Percentiles rank a stretch among this genome's conserved stretches.
Conservation (phyloP, 73 alveolate genomes). For the Symbiodinium pilosum region DNA sequence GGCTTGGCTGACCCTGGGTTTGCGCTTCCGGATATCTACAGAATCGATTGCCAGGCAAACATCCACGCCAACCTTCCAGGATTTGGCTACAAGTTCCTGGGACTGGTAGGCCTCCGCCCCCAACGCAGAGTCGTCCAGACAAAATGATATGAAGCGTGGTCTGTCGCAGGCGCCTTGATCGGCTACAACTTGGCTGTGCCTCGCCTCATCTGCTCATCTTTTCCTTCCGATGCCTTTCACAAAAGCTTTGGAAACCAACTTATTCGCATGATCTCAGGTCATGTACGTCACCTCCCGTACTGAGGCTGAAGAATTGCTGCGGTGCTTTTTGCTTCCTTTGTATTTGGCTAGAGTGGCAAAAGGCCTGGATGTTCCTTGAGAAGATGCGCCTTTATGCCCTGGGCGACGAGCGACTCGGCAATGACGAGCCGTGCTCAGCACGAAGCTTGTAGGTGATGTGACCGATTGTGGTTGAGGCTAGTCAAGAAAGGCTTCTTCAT, state of each 20-base stretch:
- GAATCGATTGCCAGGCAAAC: slow-evolving; percentile 21
- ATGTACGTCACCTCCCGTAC: slow-evolving; percentile 90
- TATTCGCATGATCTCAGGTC: slow-evolving; percentile 10
- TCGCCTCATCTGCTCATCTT: not conserved
- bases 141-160: too few relatives aligned
- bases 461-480: slow-evolving; percentile 23
- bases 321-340: not conserved
- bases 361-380: slow-evolving; percentile 91
- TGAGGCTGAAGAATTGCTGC: slow-evolving; percentile 23
- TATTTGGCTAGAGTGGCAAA: not conserved
- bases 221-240: not conserved
- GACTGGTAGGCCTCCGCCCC: slow-evolving; percentile 46
- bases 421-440: too few relatives aligned
- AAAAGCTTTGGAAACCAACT: not conserved
- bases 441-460: too few relatives aligned
- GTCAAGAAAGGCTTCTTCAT: slow-evolving; percentile 90
- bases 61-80: slow-evolving; percentile 77
- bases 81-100: slow-evolving; percentile 86
- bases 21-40: not conserved
- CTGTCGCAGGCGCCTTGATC: slow-evolving; percentile 42
- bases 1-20: not conserved
- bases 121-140: too few relatives aligned
- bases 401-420: slow-evolving; percentile 48
- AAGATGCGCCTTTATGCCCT: slow-evolving; percentile 78
- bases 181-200: slow-evolving; percentile 81